These are phyloP conservation scores for Solanum hybrid DNA, from an alignment of 305 asterid species.

Conservation along the genomic window DNA sequence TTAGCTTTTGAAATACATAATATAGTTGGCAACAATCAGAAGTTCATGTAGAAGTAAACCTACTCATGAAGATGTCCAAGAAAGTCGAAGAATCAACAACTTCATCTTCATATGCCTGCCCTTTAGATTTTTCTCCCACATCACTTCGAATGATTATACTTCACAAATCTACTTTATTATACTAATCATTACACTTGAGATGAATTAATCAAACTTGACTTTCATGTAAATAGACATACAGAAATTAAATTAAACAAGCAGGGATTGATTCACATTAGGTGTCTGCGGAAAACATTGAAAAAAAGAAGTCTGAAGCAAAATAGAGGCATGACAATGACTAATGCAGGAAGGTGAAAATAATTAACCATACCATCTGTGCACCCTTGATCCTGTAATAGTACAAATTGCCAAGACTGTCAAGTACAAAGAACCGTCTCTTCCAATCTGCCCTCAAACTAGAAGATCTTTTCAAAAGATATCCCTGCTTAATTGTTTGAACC, in stretches of 20 bases:
- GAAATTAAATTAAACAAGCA: not conserved
- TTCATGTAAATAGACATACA: not conserved
- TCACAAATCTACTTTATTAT: not conserved
- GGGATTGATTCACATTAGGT: not conserved
- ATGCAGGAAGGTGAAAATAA: not conserved
- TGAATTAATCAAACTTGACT: not conserved
- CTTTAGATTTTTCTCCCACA: not conserved
- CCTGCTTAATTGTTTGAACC: conserved; percentile 89
- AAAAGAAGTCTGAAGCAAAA: not conserved
- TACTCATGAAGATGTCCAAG: not conserved
- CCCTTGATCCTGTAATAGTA: conserved; percentile 83
- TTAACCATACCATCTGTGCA: conserved; percentile 16
- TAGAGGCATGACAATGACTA: not conserved
- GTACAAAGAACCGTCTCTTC: conserved; percentile 93
- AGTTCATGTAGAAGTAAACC: not conserved
- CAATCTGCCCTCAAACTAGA: conserved; percentile 93
- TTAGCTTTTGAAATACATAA: not conserved
- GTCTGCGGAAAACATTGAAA: not conserved
- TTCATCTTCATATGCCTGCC: not conserved
- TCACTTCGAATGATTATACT: not conserved
- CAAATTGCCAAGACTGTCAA: conserved; percentile 79
- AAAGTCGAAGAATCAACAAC: not conserved
- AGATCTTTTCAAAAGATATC: conserved; percentile 87
- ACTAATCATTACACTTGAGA: not conserved
- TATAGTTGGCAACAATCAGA: not conserved